Evolutionary conservation across 345 rosid genomes (phyloP), one percentile per base, ranked within the genome.

Genomic region (Isatis tinctoria): DNA sequence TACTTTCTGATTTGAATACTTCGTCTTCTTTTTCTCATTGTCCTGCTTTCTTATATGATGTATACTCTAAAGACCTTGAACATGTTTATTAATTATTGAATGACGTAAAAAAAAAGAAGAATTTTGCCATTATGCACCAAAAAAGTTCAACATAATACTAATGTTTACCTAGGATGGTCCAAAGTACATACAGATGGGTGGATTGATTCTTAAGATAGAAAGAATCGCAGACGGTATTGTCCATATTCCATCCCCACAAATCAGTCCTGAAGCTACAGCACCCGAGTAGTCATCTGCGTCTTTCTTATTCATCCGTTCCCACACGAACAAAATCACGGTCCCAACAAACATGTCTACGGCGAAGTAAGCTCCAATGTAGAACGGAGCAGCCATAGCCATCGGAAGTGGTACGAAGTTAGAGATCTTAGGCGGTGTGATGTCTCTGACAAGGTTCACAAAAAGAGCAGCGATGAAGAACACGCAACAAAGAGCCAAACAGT

Each of bases 311-410:
- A 72, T 10, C 22, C 32, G 69, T 52, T 73, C 77, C 84, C 87
- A 83, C 2, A 76, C 54, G 22, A 76, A 79, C 59, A 79, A 40
- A 2, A 84, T 60, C 67, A 74, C 41, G 10, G 70, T 79, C 30
- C 87, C 87, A 7, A 77, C 41, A 17, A 82, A 84, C 85, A 81
- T 81, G n/a, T 84, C 85, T 1, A 84, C 74, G 28, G 87, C 80
- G 47, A 84, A 79, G 77, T 79, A 84, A 2, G 78, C 72, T 43
- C 85, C 85, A 1, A 77, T 20, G 65, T 76, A 81, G 77, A 81
- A 81, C 3, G 87, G 85, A 18, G 70, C 62, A 10, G 83, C 83
- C 87, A 83, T 71, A 14, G 83, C 83, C 87, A 83, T 81, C 4
- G 84, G 87, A 6, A 79, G 59, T 12, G 85, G 87, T 37, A 81